A percentile compares a stretch with the other conserved stretches of the same genome.
Conservation (phyloP, 1,139 yeast genomes). For the Hansenula anomala region DNA sequence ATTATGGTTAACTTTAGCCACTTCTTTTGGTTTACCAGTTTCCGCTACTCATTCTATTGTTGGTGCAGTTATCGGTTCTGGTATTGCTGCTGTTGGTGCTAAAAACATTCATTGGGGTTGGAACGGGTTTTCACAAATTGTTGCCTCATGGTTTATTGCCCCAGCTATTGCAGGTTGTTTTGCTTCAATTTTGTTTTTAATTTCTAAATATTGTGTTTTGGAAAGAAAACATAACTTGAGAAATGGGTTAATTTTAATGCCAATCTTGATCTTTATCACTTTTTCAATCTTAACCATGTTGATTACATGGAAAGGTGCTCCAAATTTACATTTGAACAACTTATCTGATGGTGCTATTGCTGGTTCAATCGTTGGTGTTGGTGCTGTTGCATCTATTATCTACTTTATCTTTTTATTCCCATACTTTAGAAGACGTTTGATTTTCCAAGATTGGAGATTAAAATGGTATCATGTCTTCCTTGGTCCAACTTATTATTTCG, state of each 20-base stretch:
- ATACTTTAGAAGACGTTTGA: conserved; percentile 54
- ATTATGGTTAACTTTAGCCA: conserved; percentile 64
- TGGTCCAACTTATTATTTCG: conserved; percentile 58
- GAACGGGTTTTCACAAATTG: conserved; percentile 66
- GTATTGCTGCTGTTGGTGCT: conserved; percentile 61
- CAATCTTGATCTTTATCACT: conserved; percentile 55
- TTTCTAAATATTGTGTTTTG: conserved; percentile 56
- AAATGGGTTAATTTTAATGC: conserved; percentile 55
- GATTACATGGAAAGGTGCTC: conserved; percentile 72
- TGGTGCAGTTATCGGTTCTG: conserved; percentile 73
- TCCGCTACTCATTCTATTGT: conserved; percentile 79
- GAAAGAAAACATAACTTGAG: conserved; percentile 45
- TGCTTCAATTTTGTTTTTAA: conserved; percentile 52
- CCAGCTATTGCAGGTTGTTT: conserved; percentile 68
- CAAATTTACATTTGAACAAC: conserved; percentile 50
- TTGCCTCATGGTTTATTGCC: conserved; percentile 81
- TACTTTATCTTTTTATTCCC: conserved; percentile 59
- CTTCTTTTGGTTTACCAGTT: conserved; percentile 66
- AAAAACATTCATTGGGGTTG: conserved; percentile 67
- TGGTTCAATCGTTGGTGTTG: conserved; percentile 60
- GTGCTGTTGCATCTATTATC: conserved; percentile 47
- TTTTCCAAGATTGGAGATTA: conserved; percentile 65
- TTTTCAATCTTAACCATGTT: conserved; percentile 59
- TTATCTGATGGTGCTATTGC: conserved; percentile 46
- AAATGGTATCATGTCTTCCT: conserved; percentile 49